These are phyloP conservation scores for Aspergillus persii DNA, from an alignment of 2,329 filamentous ascomycete species.

Conservation along the genomic window DNA sequence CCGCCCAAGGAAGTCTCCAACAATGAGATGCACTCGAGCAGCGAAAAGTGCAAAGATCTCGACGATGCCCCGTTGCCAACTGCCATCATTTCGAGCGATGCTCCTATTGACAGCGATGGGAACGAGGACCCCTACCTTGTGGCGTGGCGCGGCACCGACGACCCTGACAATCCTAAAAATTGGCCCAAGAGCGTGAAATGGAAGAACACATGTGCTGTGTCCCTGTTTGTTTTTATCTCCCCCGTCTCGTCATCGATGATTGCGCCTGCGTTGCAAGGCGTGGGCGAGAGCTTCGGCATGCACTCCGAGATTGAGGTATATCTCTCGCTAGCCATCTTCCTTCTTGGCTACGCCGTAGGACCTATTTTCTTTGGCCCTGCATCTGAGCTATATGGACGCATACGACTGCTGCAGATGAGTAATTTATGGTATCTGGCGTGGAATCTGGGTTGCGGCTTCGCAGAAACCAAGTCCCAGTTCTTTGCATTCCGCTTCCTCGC, in stretches of 20 bases:
- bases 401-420: slow-evolving; percentile 10
- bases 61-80: too few relatives aligned
- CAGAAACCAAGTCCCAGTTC: slow-evolving; percentile 31
- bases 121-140: not conserved
- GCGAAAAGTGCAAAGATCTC: too few relatives aligned
- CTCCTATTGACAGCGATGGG: too few relatives aligned
- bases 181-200: slow-evolving; percentile 59
- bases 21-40: too few relatives aligned
- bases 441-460: slow-evolving; percentile 30
- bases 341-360: slow-evolving; percentile 50
- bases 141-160: slow-evolving; percentile 37
- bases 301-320: slow-evolving; percentile 42
- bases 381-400: slow-evolving; percentile 16
- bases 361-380: slow-evolving; percentile 15
- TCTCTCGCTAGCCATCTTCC: slow-evolving; percentile 54
- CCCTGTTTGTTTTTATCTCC: slow-evolving; percentile 59
- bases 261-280: slow-evolving; percentile 49
- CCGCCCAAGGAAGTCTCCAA: too few relatives aligned
- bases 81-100: too few relatives aligned
- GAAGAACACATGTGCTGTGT: slow-evolving; percentile 53
- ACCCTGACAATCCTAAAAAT: slow-evolving; percentile 49
- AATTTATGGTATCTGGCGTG: slow-evolving; percentile 15
- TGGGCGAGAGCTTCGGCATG: slow-evolving; percentile 55
- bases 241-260: slow-evolving; percentile 63
- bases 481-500: slow-evolving; percentile 57